These are phyloP conservation scores for Anacardium occidentale DNA, from an alignment of 345 rosid genomes.

Conservation along the genomic window DNA sequence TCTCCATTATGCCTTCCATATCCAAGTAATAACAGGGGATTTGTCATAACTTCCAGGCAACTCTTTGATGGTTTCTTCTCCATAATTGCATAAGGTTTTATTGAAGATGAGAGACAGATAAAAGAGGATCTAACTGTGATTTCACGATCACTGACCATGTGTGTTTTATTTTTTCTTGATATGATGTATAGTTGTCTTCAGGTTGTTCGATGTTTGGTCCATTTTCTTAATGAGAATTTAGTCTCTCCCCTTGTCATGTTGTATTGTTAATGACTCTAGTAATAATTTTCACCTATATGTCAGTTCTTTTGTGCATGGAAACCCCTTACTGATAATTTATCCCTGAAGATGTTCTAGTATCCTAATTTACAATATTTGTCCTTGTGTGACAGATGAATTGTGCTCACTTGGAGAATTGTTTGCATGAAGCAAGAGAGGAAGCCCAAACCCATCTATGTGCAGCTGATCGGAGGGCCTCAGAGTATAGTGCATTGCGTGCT, in stretches of 20 bases:
- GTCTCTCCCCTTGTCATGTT: neutral
- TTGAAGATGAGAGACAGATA: neutral
- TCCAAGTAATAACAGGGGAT: neutral
- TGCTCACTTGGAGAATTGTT: slow-evolving; percentile 93
- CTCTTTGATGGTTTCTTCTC: neutral
- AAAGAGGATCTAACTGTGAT: slow-evolving; percentile 1
- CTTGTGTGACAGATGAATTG: slow-evolving; percentile 75
- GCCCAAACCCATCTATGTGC: slow-evolving; percentile 96
- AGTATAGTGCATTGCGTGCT: slow-evolving; percentile 75
- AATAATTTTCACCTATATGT: neutral
- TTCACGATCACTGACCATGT: neutral
- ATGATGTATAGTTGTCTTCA: neutral
- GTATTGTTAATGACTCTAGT: neutral
- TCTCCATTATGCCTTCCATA: neutral
- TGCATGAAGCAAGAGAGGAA: slow-evolving; percentile 99
- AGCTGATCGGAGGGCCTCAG: slow-evolving; percentile 85
- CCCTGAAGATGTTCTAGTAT: neutral
- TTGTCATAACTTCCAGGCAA: neutral
- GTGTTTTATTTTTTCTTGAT: neutral
- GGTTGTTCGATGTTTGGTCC: neutral
- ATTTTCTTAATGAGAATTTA: neutral
- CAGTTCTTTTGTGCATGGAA: neutral
- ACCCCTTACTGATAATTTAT: slow-evolving; percentile 3
- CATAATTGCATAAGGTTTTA: neutral
- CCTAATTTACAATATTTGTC: neutral